Evolutionary conservation across 768 basidiomycete genomes (phyloP), one percentile per base, ranked within the genome.

Genomic region (Hortiboletus campestris): DNA sequence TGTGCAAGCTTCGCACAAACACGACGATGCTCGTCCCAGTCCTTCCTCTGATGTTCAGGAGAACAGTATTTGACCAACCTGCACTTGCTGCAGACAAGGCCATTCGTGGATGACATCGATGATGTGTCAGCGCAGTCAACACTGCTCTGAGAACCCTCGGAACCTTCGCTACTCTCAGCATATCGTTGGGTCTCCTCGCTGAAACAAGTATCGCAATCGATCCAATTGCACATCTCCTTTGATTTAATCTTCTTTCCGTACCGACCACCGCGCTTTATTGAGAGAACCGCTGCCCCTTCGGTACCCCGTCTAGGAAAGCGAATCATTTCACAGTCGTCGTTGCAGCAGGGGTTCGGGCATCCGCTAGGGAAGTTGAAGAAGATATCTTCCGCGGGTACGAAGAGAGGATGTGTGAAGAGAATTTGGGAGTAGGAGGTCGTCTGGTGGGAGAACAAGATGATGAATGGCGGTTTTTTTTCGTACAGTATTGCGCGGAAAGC

Each of bases 391-490:
- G 85, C 78, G 25, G 88, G 88, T 49, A 90, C 87, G 65, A 83
- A 89, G 31, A 80, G 75, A 20, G 78, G 77, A 64, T 88, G 80
- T 1, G 88, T 88, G 77, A 90, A 90, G 68, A 90, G 80, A 58
- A 90, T 88, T 71, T 89, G 88, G 34, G 88, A 89, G 61, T 88
- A 90, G 16, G 88, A 89, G 11, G 86, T 86, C 29, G 86, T 85
- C 67, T 89, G 87, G 65, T 87, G 86, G 28, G 88, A 90, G 71
- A 90, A 89, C 58, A 90, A 78, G 44, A 90, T 79, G 63, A 90
- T 75, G 69, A 90, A 90, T 36, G 84, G 88, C 6, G 88, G 88
- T 47, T 78, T 80, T 65, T 89, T 89, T 70, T 90, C 88, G 73
- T 84, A 79, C 4, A 90, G 76, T 62, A 90, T 84, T 13, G 88